Percentiles rank a stretch among this genome's conserved stretches.
phyloP scores from a whole-genome alignment of 345 rosid genomes.

The Boechera divaricarpa region DNA sequence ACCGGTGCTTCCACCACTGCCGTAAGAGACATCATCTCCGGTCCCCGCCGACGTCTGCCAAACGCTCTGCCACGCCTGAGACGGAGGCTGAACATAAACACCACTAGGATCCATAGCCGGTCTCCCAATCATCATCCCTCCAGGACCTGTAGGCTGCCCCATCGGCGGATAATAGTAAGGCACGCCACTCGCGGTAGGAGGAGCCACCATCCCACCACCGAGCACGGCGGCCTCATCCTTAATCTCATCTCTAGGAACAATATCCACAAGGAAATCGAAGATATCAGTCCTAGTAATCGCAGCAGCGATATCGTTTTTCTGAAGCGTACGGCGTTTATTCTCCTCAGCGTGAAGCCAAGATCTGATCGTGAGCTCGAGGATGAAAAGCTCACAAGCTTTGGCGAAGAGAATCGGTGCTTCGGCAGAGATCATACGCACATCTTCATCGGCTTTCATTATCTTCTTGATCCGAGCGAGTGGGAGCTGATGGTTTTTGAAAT shows the following conservation, averaged over 20 bases:
- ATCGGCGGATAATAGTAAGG: slow-evolving; percentile 90
- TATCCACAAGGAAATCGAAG: slow-evolving; percentile 89
- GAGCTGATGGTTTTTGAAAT: slow-evolving; percentile 96
- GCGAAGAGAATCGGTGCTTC: slow-evolving; percentile 94
- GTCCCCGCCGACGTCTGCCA: slow-evolving; percentile 77
- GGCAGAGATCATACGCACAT: slow-evolving; percentile 98
- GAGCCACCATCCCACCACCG: slow-evolving; percentile 62
- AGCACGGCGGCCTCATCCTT: slow-evolving; percentile 71
- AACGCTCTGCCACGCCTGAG: slow-evolving; percentile 95
- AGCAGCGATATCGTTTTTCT: slow-evolving; percentile 94
- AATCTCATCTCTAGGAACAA: slow-evolving; percentile 88
- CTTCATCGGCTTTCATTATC: slow-evolving; percentile 99
- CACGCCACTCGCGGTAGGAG: slow-evolving; percentile 77
- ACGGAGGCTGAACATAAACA: slow-evolving; percentile 79
- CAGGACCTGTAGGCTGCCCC: slow-evolving; percentile 75
- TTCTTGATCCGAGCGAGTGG: slow-evolving; percentile 95
- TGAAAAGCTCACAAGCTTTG: slow-evolving; percentile 96
- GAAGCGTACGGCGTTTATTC: slow-evolving; percentile 89
- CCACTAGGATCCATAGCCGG: slow-evolving; percentile 83
- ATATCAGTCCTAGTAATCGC: slow-evolving; percentile 91
- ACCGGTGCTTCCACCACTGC: slow-evolving; percentile 67
- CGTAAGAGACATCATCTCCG: slow-evolving; percentile 71
- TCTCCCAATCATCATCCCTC: slow-evolving; percentile 92
- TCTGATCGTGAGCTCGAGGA: slow-evolving; percentile 89
- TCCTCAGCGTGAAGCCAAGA: slow-evolving; percentile 99